phyloP scores from a whole-genome alignment of 441 rosid genomes.

The Pelargonium hybrid region DNA sequence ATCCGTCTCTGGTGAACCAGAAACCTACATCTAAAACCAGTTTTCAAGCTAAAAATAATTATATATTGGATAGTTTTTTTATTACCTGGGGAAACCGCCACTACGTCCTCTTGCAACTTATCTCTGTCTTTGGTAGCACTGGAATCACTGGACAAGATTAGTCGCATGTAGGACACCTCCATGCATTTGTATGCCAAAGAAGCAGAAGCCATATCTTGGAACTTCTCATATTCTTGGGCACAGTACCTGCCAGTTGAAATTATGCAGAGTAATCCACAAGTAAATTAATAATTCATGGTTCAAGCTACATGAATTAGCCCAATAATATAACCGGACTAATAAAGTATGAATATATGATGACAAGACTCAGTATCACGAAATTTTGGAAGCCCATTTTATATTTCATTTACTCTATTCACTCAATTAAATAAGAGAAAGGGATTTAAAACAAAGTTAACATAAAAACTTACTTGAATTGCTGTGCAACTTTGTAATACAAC shows the following conservation, averaged over 20 bases:
- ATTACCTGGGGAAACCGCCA: constrained; percentile 6
- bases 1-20: no score
- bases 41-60: background rate
- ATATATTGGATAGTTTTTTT: background rate
- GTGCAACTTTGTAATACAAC: constrained; percentile 4
- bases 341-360: background rate
- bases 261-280: constrained; percentile 13
- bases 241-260: constrained; percentile 19
- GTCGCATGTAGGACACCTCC: constrained; percentile 42
- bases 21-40: constrained; percentile 7
- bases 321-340: background rate
- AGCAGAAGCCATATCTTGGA: constrained; percentile 43
- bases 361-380: background rate
- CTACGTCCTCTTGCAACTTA: constrained; percentile 28
- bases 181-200: constrained; percentile 47
- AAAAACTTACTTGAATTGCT: constrained; percentile 5
- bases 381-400: background rate
- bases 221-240: constrained; percentile 41
- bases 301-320: background rate
- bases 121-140: constrained; percentile 26
- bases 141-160: constrained; percentile 29
- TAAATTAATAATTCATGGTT: constrained; percentile 3
- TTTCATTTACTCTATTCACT: background rate
- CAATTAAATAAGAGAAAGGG: background rate
- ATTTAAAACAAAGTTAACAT: background rate